A percentile compares a stretch with the other conserved stretches of the same genome.
phyloP scores from a whole-genome alignment of 805 yeast species.

The Starmera amethionina region DNA sequence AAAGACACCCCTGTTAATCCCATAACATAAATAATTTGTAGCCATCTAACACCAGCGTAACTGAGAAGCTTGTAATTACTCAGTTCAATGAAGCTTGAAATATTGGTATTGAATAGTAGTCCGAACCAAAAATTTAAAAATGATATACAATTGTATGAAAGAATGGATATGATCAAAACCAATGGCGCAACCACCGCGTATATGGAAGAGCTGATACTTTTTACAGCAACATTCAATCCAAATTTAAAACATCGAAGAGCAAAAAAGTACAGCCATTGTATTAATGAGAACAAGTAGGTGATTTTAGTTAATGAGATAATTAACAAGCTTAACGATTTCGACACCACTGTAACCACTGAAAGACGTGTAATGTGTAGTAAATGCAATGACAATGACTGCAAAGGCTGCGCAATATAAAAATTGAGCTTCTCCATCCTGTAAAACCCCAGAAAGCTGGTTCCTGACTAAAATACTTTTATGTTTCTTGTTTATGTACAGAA shows the following conservation, averaged over 20 bases:
- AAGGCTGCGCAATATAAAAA: too few relatives aligned
- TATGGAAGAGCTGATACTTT: neutral
- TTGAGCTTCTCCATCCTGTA: too few relatives aligned
- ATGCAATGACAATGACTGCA: too few relatives aligned
- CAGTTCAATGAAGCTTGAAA: neutral
- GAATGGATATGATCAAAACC: neutral
- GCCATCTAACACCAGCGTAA: neutral
- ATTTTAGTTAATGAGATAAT: neutral
- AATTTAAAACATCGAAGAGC: neutral
- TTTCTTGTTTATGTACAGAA: too few relatives aligned
- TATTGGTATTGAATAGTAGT: neutral
- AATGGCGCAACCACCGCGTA: neutral
- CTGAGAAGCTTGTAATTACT: neutral
- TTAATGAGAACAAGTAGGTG: neutral
- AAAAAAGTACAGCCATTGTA: neutral
- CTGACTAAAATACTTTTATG: too few relatives aligned
- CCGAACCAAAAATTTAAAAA: neutral
- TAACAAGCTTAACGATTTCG: neutral
- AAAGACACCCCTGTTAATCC: neutral
- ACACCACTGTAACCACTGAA: neutral
- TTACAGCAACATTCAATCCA: neutral
- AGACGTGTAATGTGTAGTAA: too few relatives aligned
- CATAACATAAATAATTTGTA: neutral
- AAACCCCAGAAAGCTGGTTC: too few relatives aligned
- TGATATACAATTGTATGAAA: neutral